Evolutionary conservation across 148 eudicot genomes (phyloP).

Genomic region (Amaranthus cruentus): DNA sequence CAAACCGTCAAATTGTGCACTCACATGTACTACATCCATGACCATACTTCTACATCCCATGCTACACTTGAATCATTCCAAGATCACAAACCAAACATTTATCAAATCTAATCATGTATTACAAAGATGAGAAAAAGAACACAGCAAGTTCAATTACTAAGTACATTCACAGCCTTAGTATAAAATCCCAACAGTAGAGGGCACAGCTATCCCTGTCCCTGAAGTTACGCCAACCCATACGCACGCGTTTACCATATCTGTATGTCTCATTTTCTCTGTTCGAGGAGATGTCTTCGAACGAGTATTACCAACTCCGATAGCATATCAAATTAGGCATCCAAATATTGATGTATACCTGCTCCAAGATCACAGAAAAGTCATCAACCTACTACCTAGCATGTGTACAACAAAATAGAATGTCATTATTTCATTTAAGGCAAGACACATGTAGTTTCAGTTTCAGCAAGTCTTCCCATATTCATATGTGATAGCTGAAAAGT

Average conservation of each 20-base stretch:
- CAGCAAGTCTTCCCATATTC: background rate
- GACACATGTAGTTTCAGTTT: background rate
- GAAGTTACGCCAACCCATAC: background rate
- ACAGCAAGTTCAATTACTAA: no score
- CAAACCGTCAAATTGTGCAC: no score
- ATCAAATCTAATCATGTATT: no score
- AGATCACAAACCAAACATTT: no score
- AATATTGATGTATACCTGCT: background rate
- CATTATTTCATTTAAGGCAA: background rate
- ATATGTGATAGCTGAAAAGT: background rate
- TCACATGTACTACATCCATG: no score
- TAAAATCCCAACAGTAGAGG: background rate
- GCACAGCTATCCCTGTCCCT: background rate
- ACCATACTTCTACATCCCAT: no score
- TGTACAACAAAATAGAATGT: background rate
- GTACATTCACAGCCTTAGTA: background rate
- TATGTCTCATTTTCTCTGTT: background rate
- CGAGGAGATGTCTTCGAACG: background rate
- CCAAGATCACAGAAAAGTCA: background rate
- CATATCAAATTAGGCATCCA: background rate
- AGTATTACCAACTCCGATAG: constrained; percentile 1
- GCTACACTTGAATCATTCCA: no score
- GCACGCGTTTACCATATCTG: background rate
- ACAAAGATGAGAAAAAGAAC: no score
- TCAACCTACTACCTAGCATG: background rate